Evolutionary conservation across 2,329 filamentous ascomycete species (phyloP).

Genomic region (Colletotrichum tofieldiae): DNA sequence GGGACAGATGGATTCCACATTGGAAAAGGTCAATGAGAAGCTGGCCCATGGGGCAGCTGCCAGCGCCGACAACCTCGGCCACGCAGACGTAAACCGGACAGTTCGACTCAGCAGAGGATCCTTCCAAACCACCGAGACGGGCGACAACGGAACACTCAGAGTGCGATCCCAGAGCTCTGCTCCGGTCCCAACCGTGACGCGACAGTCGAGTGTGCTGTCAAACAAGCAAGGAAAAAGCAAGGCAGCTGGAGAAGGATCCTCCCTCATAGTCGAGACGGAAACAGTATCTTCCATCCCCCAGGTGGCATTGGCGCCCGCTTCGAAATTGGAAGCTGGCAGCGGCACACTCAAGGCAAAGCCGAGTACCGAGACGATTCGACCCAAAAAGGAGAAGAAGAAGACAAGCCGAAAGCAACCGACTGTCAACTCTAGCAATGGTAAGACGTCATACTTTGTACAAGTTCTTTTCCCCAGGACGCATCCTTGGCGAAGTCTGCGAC

Average conservation of each 20-base stretch:
- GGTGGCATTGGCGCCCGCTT: constrained; percentile 77
- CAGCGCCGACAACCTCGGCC: constrained; percentile 59
- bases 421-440: constrained; percentile 81
- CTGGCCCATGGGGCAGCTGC: constrained; percentile 59
- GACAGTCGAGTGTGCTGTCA: constrained; percentile 76
- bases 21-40: constrained; percentile 69
- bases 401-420: constrained; percentile 80
- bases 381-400: constrained; percentile 94
- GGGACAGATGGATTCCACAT: constrained; percentile 61
- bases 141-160: constrained; percentile 74
- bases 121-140: constrained; percentile 69
- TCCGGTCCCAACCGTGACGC: constrained; percentile 70
- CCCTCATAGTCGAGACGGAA: constrained; percentile 98
- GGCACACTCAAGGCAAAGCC: constrained; percentile 88
- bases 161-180: constrained; percentile 59
- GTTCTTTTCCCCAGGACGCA: constrained; percentile 49
- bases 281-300: constrained; percentile 94
- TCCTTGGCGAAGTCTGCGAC: constrained; percentile 59
- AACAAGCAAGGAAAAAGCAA: constrained; percentile 80
- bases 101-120: constrained; percentile 63
- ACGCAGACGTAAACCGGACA: constrained; percentile 57
- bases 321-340: constrained; percentile 74
- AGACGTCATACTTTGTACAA: constrained; percentile 55
- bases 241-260: constrained; percentile 77
- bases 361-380: constrained; percentile 95